Conservation (phyloP, 345 rosid genomes). For the Pelargonium nanum region DNA sequence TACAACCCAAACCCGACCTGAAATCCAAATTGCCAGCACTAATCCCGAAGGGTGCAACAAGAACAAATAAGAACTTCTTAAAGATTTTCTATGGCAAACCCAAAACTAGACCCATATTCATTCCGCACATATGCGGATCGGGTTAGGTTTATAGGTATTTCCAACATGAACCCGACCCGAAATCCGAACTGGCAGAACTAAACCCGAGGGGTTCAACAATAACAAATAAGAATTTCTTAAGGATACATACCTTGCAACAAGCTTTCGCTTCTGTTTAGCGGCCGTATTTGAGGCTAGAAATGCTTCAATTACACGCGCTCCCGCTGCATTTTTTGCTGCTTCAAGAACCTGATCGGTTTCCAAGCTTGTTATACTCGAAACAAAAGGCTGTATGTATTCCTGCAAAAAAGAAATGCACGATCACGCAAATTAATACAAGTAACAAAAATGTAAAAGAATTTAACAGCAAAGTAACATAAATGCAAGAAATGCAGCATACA, state of each 20-base stretch:
- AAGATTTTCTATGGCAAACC: too few relatives aligned
- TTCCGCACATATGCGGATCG: too few relatives aligned
- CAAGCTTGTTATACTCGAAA: conserved; percentile 61
- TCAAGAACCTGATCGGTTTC: conserved; percentile 55
- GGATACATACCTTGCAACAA: conserved; percentile 56
- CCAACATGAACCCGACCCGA: too few relatives aligned
- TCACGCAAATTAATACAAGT: not conserved
- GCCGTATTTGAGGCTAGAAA: conserved; percentile 69
- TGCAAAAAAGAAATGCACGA: conserved; percentile 19
- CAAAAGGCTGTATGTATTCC: conserved; percentile 65
- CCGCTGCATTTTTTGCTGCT: conserved; percentile 67
- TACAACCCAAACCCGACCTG: too few relatives aligned
- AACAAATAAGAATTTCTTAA: not conserved
- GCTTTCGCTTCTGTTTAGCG: conserved; percentile 58
- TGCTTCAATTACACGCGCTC: conserved; percentile 84
- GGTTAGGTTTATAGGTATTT: too few relatives aligned
- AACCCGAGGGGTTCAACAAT: too few relatives aligned
- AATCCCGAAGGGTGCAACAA: too few relatives aligned
- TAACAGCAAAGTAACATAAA: not conserved
- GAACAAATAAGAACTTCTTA: too few relatives aligned
- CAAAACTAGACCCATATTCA: too few relatives aligned
- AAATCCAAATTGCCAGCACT: too few relatives aligned
- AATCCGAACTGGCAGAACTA: too few relatives aligned
- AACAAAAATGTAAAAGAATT: not conserved
- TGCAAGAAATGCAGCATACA: conserved; percentile 37